These are phyloP conservation scores for Pouteria glomerata DNA, from an alignment of 148 eudicot genomes.

Conservation along the genomic window DNA sequence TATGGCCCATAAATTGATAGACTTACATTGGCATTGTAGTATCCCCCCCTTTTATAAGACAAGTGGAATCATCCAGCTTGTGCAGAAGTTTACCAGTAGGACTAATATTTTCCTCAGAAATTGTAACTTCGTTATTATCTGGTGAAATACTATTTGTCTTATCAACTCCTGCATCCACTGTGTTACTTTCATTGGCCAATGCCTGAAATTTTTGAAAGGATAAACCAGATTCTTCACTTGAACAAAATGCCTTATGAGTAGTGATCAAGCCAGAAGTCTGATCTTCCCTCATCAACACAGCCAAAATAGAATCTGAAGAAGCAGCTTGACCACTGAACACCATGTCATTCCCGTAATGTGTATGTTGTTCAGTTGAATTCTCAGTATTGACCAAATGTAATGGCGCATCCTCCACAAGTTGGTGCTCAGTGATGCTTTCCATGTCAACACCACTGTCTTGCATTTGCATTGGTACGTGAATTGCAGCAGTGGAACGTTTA, in stretches of 20 bases:
- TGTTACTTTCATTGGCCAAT: conserved; percentile 12
- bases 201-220: conserved; percentile 2
- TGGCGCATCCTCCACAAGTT: conserved; percentile 6
- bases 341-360: conserved; percentile 10
- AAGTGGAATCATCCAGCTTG: conserved; percentile 12
- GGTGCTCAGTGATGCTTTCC: conserved; percentile 8
- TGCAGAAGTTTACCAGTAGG: conserved; percentile 7
- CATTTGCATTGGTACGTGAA: background rate
- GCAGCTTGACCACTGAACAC: conserved; percentile 11
- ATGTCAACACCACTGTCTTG: background rate
- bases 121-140: conserved; percentile 14
- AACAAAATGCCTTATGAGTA: conserved; percentile 11
- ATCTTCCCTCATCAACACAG: conserved; percentile 16
- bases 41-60: conserved; percentile 14
- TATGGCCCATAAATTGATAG: background rate
- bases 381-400: conserved; percentile 9
- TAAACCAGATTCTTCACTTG: conserved; percentile 9
- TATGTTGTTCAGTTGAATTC: conserved; percentile 13
- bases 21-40: conserved; percentile 27
- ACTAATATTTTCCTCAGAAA: conserved; percentile 7
- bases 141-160: conserved; percentile 12
- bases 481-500: background rate
- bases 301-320: conserved; percentile 20
- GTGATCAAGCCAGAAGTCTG: conserved; percentile 8
- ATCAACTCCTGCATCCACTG: conserved; percentile 7